A percentile compares a stretch with the other conserved stretches of the same genome.
phyloP scores from a whole-genome alignment of 2,329 filamentous ascomycete genomes.

The Venturia asperata region DNA sequence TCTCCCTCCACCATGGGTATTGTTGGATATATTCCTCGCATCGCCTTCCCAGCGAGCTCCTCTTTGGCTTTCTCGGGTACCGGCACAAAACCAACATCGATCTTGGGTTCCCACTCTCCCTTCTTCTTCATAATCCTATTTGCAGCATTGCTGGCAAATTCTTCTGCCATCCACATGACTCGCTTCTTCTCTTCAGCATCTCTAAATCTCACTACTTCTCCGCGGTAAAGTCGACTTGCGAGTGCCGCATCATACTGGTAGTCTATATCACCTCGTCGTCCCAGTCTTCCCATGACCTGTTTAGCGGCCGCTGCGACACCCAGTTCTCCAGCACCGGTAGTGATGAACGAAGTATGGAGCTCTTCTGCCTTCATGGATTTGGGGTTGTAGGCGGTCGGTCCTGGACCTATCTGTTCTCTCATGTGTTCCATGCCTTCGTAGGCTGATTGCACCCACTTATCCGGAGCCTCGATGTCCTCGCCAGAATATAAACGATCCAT shows the following conservation, averaged over 20 bases:
- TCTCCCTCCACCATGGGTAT: neutral
- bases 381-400: neutral
- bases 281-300: constrained; percentile 9
- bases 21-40: constrained; percentile 6
- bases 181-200: constrained; percentile 11
- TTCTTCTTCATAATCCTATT: constrained; percentile 8
- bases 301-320: constrained; percentile 5
- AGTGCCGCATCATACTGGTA: constrained; percentile 8
- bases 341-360: constrained; percentile 6
- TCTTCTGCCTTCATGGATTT: constrained; percentile 7
- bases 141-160: constrained; percentile 8
- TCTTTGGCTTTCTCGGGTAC: neutral
- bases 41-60: constrained; percentile 2
- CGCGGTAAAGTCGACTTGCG: constrained; percentile 1
- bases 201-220: constrained; percentile 11
- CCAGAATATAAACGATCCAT: neutral
- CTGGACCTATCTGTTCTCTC: neutral
- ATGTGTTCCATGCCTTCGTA: neutral
- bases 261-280: neutral
- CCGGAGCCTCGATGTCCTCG: neutral
- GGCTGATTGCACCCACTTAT: neutral
- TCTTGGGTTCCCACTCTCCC: neutral
- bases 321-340: neutral
- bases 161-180: constrained; percentile 6
- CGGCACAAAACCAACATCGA: constrained; percentile 3